Percentiles rank a stretch among this genome's conserved stretches.
Evolutionary conservation across 805 yeast genomes (phyloP).

Genomic region (Lipomyces sp.): DNA sequence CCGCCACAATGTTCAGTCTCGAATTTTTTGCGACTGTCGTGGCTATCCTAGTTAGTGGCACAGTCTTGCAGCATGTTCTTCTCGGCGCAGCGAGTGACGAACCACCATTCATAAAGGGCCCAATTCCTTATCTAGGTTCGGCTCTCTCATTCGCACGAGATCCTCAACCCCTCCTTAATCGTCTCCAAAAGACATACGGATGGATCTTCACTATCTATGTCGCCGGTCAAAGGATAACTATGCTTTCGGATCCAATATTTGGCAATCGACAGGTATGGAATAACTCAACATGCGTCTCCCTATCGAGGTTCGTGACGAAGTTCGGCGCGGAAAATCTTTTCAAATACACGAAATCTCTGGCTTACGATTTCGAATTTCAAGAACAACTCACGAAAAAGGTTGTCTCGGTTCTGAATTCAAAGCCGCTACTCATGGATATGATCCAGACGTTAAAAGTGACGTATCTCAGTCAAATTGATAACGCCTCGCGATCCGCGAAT

Average conservation of each 20-base stretch:
- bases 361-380: constrained; percentile 7
- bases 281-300: constrained; percentile 2
- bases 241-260: constrained; percentile 25
- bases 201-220: constrained; percentile 24
- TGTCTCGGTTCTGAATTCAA: not conserved
- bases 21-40: no score
- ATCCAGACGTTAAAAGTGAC: not conserved
- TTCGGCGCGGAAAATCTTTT: not conserved
- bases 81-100: not conserved
- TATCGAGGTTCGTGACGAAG: no score
- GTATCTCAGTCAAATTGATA: not conserved
- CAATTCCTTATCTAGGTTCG: constrained; percentile 21
- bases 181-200: constrained; percentile 19
- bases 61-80: no score
- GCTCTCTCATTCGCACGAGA: constrained; percentile 13
- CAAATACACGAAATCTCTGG: constrained; percentile 11
- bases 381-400: constrained; percentile 3
- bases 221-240: constrained; percentile 22
- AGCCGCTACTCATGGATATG: constrained; percentile 3
- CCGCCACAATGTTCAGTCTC: not conserved
- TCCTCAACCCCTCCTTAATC: constrained; percentile 10
- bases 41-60: no score
- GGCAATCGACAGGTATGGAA: constrained; percentile 15
- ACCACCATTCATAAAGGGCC: constrained; percentile 26
- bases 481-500: not conserved